These are phyloP conservation scores for Nothophaeocryptopus gaeumannii DNA, from an alignment of 2,329 filamentous ascomycete species.

Conservation along the genomic window DNA sequence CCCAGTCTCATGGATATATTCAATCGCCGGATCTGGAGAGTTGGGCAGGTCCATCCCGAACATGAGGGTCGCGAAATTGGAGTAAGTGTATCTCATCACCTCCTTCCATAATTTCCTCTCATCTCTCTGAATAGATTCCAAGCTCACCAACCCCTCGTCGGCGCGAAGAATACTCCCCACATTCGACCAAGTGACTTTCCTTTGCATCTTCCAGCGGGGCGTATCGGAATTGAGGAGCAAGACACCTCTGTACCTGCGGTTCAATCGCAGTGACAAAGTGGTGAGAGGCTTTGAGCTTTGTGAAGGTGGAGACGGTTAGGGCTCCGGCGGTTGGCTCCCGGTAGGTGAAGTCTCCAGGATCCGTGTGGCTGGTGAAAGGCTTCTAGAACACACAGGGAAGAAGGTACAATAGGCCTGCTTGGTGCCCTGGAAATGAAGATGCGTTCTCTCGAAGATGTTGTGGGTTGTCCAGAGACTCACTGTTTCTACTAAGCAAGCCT, in stretches of 20 bases:
- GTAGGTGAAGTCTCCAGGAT: too few relatives aligned
- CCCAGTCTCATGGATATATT: constrained; percentile 11
- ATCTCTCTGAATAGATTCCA: constrained; percentile 1
- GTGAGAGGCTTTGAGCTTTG: too few relatives aligned
- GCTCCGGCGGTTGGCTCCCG: too few relatives aligned
- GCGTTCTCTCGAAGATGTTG: too few relatives aligned
- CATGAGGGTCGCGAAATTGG: constrained; percentile 11
- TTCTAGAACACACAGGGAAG: too few relatives aligned
- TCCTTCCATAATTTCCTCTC: background rate
- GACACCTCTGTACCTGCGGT: background rate
- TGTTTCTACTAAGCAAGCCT: too few relatives aligned
- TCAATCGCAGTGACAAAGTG: too few relatives aligned
- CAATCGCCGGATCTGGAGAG: constrained; percentile 7
- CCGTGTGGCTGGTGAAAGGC: too few relatives aligned
- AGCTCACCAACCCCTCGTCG: background rate
- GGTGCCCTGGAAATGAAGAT: too few relatives aligned
- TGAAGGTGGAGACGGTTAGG: too few relatives aligned
- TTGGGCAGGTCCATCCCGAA: constrained; percentile 8
- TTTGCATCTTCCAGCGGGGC: constrained; percentile 11
- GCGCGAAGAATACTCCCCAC: constrained; percentile 9
- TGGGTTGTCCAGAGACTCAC: too few relatives aligned
- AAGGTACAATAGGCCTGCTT: too few relatives aligned
- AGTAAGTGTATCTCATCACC: constrained; percentile 6
- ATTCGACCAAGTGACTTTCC: constrained; percentile 7
- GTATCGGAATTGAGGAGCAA: constrained; percentile 8